Evolutionary conservation across 306 rosid genomes (phyloP), one percentile per base, ranked within the genome.

Genomic region (Castanea crenata): DNA sequence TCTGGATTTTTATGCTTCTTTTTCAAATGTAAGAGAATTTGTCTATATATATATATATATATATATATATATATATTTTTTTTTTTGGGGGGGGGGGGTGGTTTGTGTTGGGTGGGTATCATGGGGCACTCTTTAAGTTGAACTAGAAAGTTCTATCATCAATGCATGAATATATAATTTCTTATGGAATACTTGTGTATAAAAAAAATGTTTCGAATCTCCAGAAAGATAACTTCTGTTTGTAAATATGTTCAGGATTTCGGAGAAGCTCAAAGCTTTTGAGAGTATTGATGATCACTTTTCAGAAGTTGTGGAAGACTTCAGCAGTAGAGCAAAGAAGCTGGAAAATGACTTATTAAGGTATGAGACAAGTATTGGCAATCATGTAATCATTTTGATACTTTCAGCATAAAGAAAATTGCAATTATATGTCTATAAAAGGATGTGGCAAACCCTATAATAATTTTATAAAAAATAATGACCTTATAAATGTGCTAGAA

Each of bases 341-440:
- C 68, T 88, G 81, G 89, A 83, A 84, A 77, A 58, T 71, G 83
- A 79, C 74, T 77, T 88, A 55, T 63, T 81, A 59, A 88, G 91
- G 89, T 86, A 78, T 19, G 82, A 11, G 56, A 7, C 5, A 25
- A 4, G 31, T 35, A 71, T 82, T 76, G 15, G 62, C 20, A 11
- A 51, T 70, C 38, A 9, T 23, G 70, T 63, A 32, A 13, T 56
- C 38, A 61, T 35, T 73, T 61, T 59, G 62, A 69, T 61, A 23
- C 21, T 78, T 70, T 29, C 58, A 21, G 58, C 46, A 23, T 61
- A 62, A 23, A 23, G 5, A 20, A 29, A 70, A 70, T 71, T 27
- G 59, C 38, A 27, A 1, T 44, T 71, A 20, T 71, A 41, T 14
- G 13, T 44, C 27, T 15, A 9, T 51, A 25, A 4, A 8, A 46